These are phyloP conservation scores for Sarocladium oryzae DNA, from an alignment of 2,329 filamentous ascomycete species.

Conservation along the genomic window DNA sequence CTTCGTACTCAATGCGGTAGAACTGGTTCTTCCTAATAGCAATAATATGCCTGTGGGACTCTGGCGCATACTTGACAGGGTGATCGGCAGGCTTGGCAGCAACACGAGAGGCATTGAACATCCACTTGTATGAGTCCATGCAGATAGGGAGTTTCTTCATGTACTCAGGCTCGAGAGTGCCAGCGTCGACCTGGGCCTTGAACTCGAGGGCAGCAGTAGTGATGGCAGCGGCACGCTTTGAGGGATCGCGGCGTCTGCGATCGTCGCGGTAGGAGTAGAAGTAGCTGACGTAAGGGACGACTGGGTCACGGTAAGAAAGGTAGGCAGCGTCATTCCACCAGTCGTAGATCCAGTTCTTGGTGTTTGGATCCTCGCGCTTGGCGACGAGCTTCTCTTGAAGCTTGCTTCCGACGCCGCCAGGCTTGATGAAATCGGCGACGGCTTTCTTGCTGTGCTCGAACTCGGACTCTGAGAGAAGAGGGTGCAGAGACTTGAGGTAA, in stretches of 20 bases:
- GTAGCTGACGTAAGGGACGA: conserved; percentile 97
- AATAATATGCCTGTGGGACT: conserved; percentile 79
- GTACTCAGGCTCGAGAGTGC: conserved; percentile 89
- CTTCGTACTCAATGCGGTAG: conserved; percentile 82
- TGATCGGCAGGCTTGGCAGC: conserved; percentile 77
- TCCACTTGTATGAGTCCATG: conserved; percentile 98
- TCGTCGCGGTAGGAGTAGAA: conserved; percentile 99
- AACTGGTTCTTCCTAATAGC: conserved; percentile 95
- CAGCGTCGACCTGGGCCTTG: conserved; percentile 82
- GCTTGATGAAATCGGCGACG: conserved; percentile 80
- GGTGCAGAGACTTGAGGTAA: conserved; percentile 74
- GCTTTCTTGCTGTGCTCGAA: conserved; percentile 70
- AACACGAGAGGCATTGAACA: conserved; percentile 93
- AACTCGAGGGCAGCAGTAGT: conserved; percentile 83
- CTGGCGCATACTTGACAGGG: conserved; percentile 69
- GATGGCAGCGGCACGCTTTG: conserved; percentile 88
- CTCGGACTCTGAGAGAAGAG: conserved; percentile 63
- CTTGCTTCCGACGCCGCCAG: conserved; percentile 74
- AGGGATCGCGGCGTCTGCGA: conserved; percentile 75
- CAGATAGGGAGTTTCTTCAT: conserved; percentile 97
- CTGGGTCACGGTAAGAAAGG: conserved; percentile 85
- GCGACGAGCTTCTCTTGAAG: conserved; percentile 85
- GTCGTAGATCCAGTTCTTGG: conserved; percentile 91
- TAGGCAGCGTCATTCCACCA: conserved; percentile 99
- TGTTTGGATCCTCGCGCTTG: conserved; percentile 68